Percentiles rank a stretch among this genome's conserved stretches.
Conservation (phyloP, 208 protist genomes). For the Trypanosoma mega region DNA sequence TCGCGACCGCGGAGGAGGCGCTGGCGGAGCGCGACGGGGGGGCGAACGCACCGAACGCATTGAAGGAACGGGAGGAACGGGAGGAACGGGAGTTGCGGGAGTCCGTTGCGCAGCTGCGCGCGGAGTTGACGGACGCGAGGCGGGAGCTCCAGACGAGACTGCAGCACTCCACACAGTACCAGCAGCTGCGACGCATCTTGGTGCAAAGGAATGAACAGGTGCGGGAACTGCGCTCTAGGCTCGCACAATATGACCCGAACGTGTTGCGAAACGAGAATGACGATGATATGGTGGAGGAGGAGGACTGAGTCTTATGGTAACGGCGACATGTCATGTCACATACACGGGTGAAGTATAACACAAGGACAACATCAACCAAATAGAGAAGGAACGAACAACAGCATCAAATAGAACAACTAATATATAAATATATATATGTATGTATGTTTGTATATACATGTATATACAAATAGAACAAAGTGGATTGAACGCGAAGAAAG, state of each 20-base stretch:
- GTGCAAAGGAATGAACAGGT: conserved; percentile 63
- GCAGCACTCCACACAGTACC: conserved; percentile 76
- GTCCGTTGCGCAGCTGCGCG: conserved; percentile 41
- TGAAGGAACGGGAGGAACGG: conserved; percentile 33
- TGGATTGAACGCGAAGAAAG: too few species aligned
- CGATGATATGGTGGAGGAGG: conserved; percentile 54
- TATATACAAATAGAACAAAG: too few species aligned
- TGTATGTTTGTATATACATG: too few species aligned
- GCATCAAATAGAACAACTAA: too few species aligned
- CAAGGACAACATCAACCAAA: too few species aligned
- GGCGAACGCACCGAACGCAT: conserved; percentile 42
- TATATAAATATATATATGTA: too few species aligned
- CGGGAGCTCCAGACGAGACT: conserved; percentile 60
- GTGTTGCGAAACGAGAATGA: conserved; percentile 19
- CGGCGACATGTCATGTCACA: too few species aligned
- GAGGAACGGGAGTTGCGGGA: conserved; percentile 39
- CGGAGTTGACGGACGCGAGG: conserved; percentile 58
- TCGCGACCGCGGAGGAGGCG: conserved; percentile 23
- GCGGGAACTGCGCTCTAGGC: conserved; percentile 37
- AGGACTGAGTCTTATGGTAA: too few species aligned
- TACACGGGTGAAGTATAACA: too few species aligned
- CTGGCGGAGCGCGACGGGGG: neutral
- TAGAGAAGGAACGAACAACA: too few species aligned
- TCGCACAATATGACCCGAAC: conserved; percentile 46
- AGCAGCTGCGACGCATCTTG: conserved; percentile 70